Evolutionary conservation across 129 eudicot species (phyloP).

Genomic region (Centella asiatica): DNA sequence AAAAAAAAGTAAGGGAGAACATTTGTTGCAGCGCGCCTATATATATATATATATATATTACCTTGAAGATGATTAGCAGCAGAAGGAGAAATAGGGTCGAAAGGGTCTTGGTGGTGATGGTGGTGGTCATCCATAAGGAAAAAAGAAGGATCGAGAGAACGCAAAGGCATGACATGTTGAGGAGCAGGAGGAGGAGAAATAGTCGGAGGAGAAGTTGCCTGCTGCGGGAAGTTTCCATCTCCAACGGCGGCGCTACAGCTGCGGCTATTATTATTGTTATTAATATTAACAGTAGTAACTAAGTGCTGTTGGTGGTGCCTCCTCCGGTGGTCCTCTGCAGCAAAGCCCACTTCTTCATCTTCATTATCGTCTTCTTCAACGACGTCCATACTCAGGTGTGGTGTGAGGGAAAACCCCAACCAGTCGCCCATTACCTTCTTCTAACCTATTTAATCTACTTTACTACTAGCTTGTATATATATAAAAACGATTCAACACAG

Average conservation of each 20-base stretch:
- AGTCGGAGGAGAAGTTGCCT: constrained; percentile 12
- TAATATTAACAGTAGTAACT: too few relatives aligned
- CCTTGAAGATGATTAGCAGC: background rate
- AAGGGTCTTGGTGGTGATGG: too few relatives aligned
- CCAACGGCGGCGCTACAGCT: too few relatives aligned
- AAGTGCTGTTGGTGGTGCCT: background rate
- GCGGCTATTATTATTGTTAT: too few relatives aligned
- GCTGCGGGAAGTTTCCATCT: background rate
- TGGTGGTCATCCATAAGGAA: constrained; percentile 2
- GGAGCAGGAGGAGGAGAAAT: background rate
- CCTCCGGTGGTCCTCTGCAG: constrained; percentile 10
- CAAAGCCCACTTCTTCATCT: too few relatives aligned
- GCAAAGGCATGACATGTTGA: constrained; percentile 19
- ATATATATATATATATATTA: too few relatives aligned
- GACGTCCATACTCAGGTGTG: constrained; percentile 27
- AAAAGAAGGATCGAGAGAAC: constrained; percentile 20
- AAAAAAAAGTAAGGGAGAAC: too few relatives aligned
- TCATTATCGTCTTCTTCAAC: background rate
- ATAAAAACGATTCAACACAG: too few relatives aligned
- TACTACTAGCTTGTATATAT: too few relatives aligned
- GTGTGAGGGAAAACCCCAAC: constrained; percentile 68
- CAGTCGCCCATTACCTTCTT: constrained; percentile 35
- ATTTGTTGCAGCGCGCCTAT: too few relatives aligned
- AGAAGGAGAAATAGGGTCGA: too few relatives aligned
- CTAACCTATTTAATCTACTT: too few relatives aligned